Evolutionary conservation across 305 asterid genomes (phyloP), one percentile per base, ranked within the genome.

Genomic region (Andrographis paniculata): DNA sequence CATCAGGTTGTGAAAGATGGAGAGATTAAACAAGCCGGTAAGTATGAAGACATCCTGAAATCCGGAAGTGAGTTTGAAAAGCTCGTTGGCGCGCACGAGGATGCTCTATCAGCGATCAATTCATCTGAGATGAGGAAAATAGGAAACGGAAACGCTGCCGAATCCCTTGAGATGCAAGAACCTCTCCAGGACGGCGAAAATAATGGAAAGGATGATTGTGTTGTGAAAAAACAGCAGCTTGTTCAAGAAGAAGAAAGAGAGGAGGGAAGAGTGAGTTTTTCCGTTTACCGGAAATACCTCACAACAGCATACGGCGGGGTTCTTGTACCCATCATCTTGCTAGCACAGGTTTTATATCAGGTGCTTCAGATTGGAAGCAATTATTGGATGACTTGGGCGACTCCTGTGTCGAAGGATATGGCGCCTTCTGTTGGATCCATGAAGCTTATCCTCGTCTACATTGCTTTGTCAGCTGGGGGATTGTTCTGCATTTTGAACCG

Each of bases 371-470:
- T 91, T 64, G 96, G 95, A 43, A 91, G 99, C 61, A 91, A 79
- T 65, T 91, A 95, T 95, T 91, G 99, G 99, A 91, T 91, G 99
- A 95, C 99, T 57, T 91, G 99, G 99, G 99, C 99, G 19, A 91
- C 73, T 67, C 96, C 99, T 1, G 96, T 82, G 72, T 80, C 96
- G 5, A 45, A 76, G 1, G 99, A 94, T 41, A 93, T 75, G 56
- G 47, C 62, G 44, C 79, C 94, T 18, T 75, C 55, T 65, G 77
- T 95, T 35, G 83, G 83, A 64, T 86, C 72, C 27, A 38, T 81
- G 74, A 61, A 67, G 61, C 96, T 91, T 59, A 75, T 91, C 57
- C 71, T 62, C 40, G 95, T 91, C 59, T 91, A 91, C 64, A 91
- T 84, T 81, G 93, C 94, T 23, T 94, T 91, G 71, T 94, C 96